phyloP scores from a whole-genome alignment of 257 asterid genomes.

The Ajuga chamaepitys region DNA sequence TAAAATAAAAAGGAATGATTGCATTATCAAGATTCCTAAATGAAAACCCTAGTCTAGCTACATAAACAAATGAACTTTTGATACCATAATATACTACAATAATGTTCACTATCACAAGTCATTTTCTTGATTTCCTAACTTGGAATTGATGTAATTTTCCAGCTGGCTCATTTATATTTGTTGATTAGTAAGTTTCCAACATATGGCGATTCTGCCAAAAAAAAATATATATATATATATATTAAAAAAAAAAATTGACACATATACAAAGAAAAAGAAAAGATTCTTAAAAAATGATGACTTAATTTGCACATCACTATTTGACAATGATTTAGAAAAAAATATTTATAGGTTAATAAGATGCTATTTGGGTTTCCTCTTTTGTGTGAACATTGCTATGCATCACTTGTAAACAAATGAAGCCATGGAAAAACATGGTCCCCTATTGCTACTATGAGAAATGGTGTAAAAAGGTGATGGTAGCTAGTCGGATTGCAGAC shows the following conservation, averaged over 20 bases:
- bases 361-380: constrained; percentile 25
- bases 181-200: constrained; percentile 9
- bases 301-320: constrained; percentile 8
- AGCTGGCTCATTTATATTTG: constrained; percentile 9
- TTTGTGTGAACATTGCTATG: constrained; percentile 23
- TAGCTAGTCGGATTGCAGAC: no score
- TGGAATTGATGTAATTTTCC: not conserved
- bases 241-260: not conserved
- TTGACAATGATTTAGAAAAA: not conserved
- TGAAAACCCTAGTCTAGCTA: not conserved
- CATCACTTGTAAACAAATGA: constrained; percentile 22
- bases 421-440: constrained; percentile 25
- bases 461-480: no score
- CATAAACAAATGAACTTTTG: not conserved
- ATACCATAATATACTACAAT: not conserved
- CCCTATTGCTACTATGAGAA: constrained; percentile 22
- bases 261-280: constrained; percentile 12
- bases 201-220: constrained; percentile 13
- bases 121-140: constrained; percentile 13
- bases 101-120: constrained; percentile 17
- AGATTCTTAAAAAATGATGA: constrained; percentile 5
- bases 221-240: no score
- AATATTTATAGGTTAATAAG: constrained; percentile 16
- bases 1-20: not conserved
- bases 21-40: not conserved